Evolutionary conservation across 2,329 filamentous ascomycete species (phyloP), one percentile per base, ranked within the genome.

Genomic region (Aspergillus udagawae): DNA sequence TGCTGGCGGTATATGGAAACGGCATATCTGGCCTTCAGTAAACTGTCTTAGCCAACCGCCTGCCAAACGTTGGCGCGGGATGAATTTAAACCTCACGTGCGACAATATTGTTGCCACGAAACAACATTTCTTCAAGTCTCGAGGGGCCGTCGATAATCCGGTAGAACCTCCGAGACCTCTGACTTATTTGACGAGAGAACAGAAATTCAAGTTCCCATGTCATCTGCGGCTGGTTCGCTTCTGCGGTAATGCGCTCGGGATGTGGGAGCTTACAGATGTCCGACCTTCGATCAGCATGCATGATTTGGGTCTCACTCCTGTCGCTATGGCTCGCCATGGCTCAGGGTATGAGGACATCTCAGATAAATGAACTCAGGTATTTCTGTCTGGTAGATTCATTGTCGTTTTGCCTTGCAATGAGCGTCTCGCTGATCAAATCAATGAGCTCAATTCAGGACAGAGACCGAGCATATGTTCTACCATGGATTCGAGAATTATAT

Each of bases 401-500:
- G 12, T 53, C 32, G 21, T 25, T 29, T 38, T 32, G n/a, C 21
- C 12, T 38, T 53, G 6, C 9, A 51, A 45, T 44, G n/a, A 20
- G 28, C 27, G 41, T 21, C 29, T 32, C 9, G 32, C 44, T 42
- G 23, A 48, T 41, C 38, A 28, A 20, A 35, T 23, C 25, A 10
- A n/a, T 27, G 51, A 25, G 41, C 28, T 53, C 14, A 20, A 42
- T 58, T 6, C 14, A 76, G 77, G 62, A 74, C 74, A 65, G 78
- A 80, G 65, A 77, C 77, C 53, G 77, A 80, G 62, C 74, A 90
- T 65, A 91, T 97, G 83, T 97, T 97, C 79, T 96, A 96, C 75
- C 94, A 99, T 80, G 94, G 94, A 59, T 97, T 87, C 78, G 87
- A 92, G 76, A 96, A 93, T 74, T 99, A 99, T 79, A 94, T 97